A percentile compares a stretch with the other conserved stretches of the same genome.
Evolutionary conservation across 106 monocot species (phyloP).

Genomic region (Dactylorhiza incarnata): DNA sequence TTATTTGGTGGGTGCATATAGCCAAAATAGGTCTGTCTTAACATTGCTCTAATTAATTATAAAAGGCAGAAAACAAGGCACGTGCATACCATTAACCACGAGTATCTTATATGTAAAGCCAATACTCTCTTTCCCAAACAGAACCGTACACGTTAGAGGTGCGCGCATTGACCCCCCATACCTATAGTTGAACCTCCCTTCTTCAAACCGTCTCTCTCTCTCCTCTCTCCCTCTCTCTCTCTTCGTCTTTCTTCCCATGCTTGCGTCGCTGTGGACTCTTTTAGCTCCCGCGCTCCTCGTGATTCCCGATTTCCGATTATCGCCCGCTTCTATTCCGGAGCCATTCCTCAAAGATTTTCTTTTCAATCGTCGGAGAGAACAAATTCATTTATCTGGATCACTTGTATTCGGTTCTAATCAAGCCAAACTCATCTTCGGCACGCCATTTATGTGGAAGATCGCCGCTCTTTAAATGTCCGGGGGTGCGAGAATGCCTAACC

Average conservation of each 20-base stretch:
- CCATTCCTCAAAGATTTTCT: neutral
- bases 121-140: no score
- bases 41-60: no score
- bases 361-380: neutral
- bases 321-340: neutral
- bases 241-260: neutral
- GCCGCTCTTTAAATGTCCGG: neutral
- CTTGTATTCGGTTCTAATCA: neutral
- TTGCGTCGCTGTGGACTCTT: neutral
- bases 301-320: neutral
- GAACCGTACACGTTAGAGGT: no score
- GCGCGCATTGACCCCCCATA: no score
- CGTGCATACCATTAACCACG: no score
- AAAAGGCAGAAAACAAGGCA: no score
- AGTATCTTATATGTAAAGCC: no score
- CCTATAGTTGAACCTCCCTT: no score
- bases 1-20: no score
- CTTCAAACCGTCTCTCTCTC: no score
- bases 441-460: neutral
- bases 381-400: neutral
- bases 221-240: neutral
- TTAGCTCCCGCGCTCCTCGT: neutral
- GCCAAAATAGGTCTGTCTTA: no score
- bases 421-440: neutral
- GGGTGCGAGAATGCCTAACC: neutral